Evolutionary conservation across 192 early-diverging fungal species (phyloP).

Genomic region (Obelidium mucronatum): DNA sequence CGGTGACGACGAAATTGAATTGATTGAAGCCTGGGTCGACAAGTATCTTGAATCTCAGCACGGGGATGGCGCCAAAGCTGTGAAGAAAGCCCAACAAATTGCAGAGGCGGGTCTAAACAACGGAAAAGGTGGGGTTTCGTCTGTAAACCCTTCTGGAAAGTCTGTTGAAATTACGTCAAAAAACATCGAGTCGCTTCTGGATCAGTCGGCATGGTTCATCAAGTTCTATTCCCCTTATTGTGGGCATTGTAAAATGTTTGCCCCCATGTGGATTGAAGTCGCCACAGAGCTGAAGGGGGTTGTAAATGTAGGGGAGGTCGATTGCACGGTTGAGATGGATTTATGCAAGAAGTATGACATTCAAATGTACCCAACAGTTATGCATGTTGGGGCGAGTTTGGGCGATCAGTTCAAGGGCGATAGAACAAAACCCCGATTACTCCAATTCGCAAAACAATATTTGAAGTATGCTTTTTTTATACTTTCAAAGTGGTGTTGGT

Average conservation of each 20-base stretch:
- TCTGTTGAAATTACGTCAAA: not conserved
- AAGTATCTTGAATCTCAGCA: constrained; percentile 1
- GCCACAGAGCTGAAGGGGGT: constrained; percentile 65
- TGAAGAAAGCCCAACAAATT: not conserved
- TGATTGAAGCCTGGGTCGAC: constrained; percentile 1
- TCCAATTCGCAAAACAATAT: constrained; percentile 54
- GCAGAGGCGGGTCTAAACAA: not conserved
- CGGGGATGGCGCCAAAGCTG: constrained; percentile 17
- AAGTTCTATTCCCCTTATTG: constrained; percentile 91
- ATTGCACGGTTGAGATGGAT: constrained; percentile 74
- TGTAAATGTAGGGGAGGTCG: constrained; percentile 85
- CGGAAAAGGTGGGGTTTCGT: not conserved
- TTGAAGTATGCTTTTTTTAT: constrained; percentile 42
- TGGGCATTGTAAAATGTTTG: constrained; percentile 84
- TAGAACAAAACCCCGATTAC: constrained; percentile 59
- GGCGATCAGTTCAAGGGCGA: constrained; percentile 51
- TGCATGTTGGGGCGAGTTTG: constrained; percentile 41
- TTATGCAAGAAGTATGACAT: constrained; percentile 74
- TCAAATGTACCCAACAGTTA: constrained; percentile 86
- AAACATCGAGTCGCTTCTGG: not conserved
- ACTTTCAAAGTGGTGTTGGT: not conserved
- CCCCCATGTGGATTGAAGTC: constrained; percentile 79
- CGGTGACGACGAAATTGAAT: constrained; percentile 22
- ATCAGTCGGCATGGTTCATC: constrained; percentile 20
- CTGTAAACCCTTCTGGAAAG: not conserved